Base-by-base conservation (phyloP, 345 rosid genomes). In the Sonneratia alba region DNA sequence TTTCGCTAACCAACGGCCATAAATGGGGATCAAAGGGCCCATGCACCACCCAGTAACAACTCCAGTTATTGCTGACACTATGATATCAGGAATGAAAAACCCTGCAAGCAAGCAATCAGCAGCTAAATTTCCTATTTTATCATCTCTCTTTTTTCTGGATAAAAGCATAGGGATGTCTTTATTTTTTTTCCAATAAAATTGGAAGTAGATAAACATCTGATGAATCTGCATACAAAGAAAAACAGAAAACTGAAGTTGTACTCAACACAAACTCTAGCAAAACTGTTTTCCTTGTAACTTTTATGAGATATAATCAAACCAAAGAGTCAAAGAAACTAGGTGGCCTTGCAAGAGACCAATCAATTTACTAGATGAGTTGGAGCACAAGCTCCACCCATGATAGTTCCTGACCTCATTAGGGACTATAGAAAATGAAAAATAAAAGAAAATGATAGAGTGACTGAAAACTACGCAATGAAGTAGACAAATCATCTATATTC, bases 11-110 rank as follows among this genome's bases (percentile, higher is more conserved):
- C 91, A 92, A 69, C 74, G 83, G 74, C 91, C 89, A 70, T 89
- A 87, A 55, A 90, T 71, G 49, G 99, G 96, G 78, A 90, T 68
- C 61, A 92, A 72, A 75, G 99, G 99, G 38, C 97, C 99, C 67
- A 88, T 71, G 67, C 94, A 89, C 91, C 84, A 90, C 76, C 99
- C 85, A 7, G 92, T 90, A 74, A 81, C 87, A 49, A 83, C 66
- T 67, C 99, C 98, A 74, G 82, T 69, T 36, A 82, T 45, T 42
- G 88, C 93, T 70, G 98, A 97, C 73, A 95, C 91, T 68, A 85
- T 65, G 72, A 79, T 78, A 87, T 92, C 98, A 62, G 92, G 83
- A 55, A 89, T 45, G 73, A 84, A 92, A 80, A 76, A 87, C 32
- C 99, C 98, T 92, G 90, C 84, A 80, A 84, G 69, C 38, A 81